phyloP scores from a whole-genome alignment of 345 rosid genomes.

The Eucalyptus pauciflora region DNA sequence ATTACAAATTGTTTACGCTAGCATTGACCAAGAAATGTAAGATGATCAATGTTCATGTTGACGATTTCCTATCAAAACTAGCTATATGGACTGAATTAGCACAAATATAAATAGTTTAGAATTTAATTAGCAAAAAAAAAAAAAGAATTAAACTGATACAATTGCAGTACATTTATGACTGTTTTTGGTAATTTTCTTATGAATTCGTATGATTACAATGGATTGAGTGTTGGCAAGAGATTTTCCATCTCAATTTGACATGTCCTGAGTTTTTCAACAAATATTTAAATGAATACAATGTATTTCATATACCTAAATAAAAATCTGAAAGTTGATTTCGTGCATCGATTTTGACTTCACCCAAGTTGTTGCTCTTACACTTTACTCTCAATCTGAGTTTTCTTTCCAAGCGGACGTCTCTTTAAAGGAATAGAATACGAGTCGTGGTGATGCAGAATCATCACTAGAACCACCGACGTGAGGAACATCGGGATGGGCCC shows the following conservation, averaged over 20 bases:
- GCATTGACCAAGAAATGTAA: fast-evolving
- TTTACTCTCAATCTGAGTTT: not conserved
- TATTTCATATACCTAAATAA: not conserved
- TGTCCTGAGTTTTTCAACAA: not conserved
- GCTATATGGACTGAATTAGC: fast-evolving
- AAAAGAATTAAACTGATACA: too few species aligned
- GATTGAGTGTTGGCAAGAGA: too few species aligned
- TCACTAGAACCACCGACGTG: conserved; percentile 38
- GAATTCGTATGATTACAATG: too few species aligned
- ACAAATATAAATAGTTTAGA: too few species aligned
- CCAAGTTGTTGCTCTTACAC: not conserved
- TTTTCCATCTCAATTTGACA: not conserved
- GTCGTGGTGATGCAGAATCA: conserved; percentile 35
- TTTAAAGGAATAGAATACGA: not conserved
- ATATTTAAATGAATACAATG: not conserved
- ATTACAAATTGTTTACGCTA: fast-evolving
- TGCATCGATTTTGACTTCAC: not conserved
- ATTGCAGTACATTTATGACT: fast-evolving
- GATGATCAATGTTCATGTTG: fast-evolving
- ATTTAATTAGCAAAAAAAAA: too few species aligned
- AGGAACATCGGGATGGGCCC: conserved; percentile 78
- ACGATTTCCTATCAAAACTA: fast-evolving
- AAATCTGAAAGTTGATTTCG: not conserved
- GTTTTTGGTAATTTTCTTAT: too few species aligned
- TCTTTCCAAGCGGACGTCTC: not conserved